A percentile compares a stretch with the other conserved stretches of the same genome.
These are phyloP conservation scores for Globisporangium uncinulatum DNA, from an alignment of 352 stramenopile genomes.

Conservation along the genomic window DNA sequence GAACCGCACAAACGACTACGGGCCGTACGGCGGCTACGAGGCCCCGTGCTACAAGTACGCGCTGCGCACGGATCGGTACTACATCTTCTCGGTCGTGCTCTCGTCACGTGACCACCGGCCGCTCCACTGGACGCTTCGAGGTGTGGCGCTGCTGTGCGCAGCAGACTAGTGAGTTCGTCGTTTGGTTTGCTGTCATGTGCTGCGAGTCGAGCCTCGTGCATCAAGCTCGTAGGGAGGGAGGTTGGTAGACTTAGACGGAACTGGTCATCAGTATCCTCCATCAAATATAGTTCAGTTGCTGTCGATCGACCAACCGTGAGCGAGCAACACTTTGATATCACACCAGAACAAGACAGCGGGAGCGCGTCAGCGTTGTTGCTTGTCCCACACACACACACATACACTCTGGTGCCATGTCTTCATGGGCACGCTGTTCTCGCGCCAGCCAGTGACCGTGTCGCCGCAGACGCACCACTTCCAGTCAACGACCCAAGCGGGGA, in stretches of 20 bases:
- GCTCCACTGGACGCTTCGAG: conserved; percentile 70
- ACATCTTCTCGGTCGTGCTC: conserved; percentile 70
- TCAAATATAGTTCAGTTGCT: no score
- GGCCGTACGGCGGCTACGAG: conserved; percentile 72
- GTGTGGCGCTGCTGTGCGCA: conserved; percentile 67
- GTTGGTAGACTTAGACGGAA: no score
- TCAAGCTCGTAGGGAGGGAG: no score
- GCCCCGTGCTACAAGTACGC: conserved; percentile 76
- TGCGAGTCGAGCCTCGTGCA: no score
- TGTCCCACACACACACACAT: not conserved
- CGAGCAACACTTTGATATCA: no score
- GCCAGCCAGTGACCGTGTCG: conserved; percentile 49
- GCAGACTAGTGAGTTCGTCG: conserved; percentile 30
- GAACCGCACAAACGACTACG: conserved; percentile 64
- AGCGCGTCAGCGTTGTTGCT: not conserved
- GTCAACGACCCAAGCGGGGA: conserved; percentile 56
- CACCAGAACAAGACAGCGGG: no score
- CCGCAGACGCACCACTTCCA: conserved; percentile 59
- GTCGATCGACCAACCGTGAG: no score
- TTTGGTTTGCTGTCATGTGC: no score
- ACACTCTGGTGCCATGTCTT: not conserved
- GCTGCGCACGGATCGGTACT: conserved; percentile 65
- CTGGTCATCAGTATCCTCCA: no score
- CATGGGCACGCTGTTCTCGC: conserved; percentile 53
- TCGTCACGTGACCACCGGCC: conserved; percentile 72